These are phyloP conservation scores for Entelexis sorbosivorans DNA, from an alignment of 1,139 yeast genomes.

Conservation along the genomic window DNA sequence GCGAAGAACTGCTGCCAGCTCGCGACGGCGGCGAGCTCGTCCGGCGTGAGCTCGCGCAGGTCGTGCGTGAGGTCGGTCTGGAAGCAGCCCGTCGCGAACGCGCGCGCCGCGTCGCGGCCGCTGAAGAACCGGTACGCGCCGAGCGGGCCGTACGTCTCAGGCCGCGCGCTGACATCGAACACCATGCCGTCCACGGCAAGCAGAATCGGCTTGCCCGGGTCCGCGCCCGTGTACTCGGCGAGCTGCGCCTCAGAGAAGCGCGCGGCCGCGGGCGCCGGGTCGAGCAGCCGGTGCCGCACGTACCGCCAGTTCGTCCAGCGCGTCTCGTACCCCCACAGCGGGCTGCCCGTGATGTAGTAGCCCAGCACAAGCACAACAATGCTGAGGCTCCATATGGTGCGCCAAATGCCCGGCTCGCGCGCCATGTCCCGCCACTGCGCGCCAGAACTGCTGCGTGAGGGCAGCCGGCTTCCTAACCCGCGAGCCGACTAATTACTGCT, in stretches of 20 bases:
- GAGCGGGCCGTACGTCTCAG: constrained; percentile 50
- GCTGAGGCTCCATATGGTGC: constrained; percentile 16
- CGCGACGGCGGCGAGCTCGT: constrained; percentile 28
- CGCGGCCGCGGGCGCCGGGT: constrained; percentile 23
- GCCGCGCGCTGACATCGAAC: constrained; percentile 54
- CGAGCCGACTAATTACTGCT: not conserved
- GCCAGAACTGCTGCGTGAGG: too few species aligned
- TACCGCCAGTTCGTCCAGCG: constrained; percentile 41
- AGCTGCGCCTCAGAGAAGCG: constrained; percentile 42
- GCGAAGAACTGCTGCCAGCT: constrained; percentile 49
- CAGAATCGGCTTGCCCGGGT: constrained; percentile 44
- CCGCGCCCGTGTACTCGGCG: constrained; percentile 43
- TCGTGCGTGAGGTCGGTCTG: constrained; percentile 50
- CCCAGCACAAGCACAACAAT: constrained; percentile 10
- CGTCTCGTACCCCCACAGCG: constrained; percentile 39
- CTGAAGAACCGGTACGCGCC: constrained; percentile 53
- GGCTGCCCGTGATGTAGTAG: constrained; percentile 29
- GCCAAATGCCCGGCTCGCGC: constrained; percentile 14
- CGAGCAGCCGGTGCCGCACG: constrained; percentile 27
- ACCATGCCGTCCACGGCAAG: constrained; percentile 57
- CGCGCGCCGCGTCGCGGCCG: constrained; percentile 64
- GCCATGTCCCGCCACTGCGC: not conserved
- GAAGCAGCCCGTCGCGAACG: constrained; percentile 70
- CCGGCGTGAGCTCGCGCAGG: constrained; percentile 45
- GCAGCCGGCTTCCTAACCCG: too few species aligned